Conservation (phyloP, 176 grass and related monocot genomes). For the Oryza longistaminata region DNA sequence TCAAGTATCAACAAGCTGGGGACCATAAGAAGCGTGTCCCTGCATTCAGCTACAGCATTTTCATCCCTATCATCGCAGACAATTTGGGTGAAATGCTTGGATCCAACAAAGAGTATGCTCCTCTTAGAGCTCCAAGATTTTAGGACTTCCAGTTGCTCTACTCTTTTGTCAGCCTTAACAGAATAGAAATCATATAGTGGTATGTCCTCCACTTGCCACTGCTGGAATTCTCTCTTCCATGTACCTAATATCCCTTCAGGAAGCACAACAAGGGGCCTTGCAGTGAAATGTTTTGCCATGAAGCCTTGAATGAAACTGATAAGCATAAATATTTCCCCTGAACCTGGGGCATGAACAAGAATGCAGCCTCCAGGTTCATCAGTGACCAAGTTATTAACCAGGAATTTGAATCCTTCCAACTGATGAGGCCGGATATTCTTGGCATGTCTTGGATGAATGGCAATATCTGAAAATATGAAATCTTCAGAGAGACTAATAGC, state of each 20-base stretch:
- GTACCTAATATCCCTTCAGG: constrained; percentile 90
- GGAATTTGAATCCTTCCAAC: constrained; percentile 78
- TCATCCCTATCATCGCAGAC: constrained; percentile 48
- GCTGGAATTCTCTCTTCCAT: constrained; percentile 82
- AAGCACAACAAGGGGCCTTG: constrained; percentile 78
- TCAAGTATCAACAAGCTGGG: constrained; percentile 86
- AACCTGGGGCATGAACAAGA: constrained; percentile 92
- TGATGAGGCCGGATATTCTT: constrained; percentile 60
- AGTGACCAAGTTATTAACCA: constrained; percentile 79
- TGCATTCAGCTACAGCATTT: constrained; percentile 58
- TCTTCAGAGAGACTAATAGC: constrained; percentile 61
- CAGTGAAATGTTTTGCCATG: constrained; percentile 73
- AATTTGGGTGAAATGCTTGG: constrained; percentile 81
- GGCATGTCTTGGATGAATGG: constrained; percentile 72
- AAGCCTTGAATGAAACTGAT: constrained; percentile 98
- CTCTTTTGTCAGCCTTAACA: constrained; percentile 80
- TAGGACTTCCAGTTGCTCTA: constrained; percentile 80
- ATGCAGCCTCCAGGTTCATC: constrained; percentile 92
- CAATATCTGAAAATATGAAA: constrained; percentile 53
- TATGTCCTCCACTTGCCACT: constrained; percentile 91
- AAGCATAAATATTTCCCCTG: constrained; percentile 94
- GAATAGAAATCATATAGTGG: constrained; percentile 87
- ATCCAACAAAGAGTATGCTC: constrained; percentile 95
- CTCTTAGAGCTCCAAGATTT: constrained; percentile 72
- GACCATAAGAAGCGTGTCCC: constrained; percentile 72